These are phyloP conservation scores for Penicillium hesseltinei DNA, from an alignment of 2,329 filamentous ascomycete species.

Conservation along the genomic window DNA sequence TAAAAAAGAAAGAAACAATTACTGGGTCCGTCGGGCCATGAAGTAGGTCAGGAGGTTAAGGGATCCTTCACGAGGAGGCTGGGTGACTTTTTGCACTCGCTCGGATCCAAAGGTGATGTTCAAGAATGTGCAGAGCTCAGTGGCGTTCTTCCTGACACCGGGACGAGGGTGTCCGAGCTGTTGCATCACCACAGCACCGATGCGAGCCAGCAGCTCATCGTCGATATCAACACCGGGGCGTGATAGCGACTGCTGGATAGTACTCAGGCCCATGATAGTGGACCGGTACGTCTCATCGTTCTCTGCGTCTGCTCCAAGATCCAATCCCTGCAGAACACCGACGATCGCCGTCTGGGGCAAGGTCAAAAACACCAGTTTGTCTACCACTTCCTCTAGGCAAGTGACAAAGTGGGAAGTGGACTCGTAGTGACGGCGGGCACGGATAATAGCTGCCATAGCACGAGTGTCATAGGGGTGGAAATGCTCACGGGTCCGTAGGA, in stretches of 20 bases:
- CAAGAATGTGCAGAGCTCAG: constrained; percentile 36
- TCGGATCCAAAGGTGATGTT: constrained; percentile 27
- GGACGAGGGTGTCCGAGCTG: constrained; percentile 35
- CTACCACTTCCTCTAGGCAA: constrained; percentile 40
- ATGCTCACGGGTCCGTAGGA: constrained; percentile 35
- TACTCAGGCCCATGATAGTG: constrained; percentile 34
- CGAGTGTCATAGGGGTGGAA: constrained; percentile 37
- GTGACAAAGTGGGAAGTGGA: constrained; percentile 41
- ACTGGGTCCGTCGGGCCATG: constrained; percentile 29
- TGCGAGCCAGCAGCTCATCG: constrained; percentile 19
- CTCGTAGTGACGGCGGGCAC: constrained; percentile 39
- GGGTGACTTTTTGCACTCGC: constrained; percentile 31
- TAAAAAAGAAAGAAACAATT: not conserved
- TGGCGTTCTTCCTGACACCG: constrained; percentile 40
- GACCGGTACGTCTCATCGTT: constrained; percentile 33
- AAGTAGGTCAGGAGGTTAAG: constrained; percentile 40
- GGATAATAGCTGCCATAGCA: constrained; percentile 38
- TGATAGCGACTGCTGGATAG: constrained; percentile 21
- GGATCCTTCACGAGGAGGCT: constrained; percentile 30
- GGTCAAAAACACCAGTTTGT: constrained; percentile 34
- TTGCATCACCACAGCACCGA: constrained; percentile 36
- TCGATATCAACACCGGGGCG: constrained; percentile 20
- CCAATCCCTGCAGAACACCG: constrained; percentile 34
- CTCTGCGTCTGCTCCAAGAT: constrained; percentile 30
- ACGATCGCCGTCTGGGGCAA: constrained; percentile 25